These are phyloP conservation scores for Mucor sp. DNA, from an alignment of 371 early-diverging fungal genomes.

Conservation along the genomic window DNA sequence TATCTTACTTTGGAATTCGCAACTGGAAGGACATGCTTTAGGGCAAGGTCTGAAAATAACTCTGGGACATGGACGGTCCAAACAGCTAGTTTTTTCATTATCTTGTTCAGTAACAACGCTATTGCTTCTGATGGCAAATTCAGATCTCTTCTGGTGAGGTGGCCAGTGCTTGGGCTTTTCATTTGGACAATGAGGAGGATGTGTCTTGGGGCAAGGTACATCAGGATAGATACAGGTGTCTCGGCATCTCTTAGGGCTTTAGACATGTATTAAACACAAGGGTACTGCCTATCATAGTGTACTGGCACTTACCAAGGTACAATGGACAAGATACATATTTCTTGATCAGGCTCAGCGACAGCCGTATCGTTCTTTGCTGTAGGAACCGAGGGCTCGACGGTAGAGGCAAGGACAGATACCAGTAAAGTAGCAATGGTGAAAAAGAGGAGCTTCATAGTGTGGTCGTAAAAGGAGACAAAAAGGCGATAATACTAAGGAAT, in stretches of 20 bases:
- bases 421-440: neutral
- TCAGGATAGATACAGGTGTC: conserved; percentile 16
- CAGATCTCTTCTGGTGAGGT: neutral
- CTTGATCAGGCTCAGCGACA: neutral
- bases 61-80: conserved; percentile 6
- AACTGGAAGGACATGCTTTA: neutral
- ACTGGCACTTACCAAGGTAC: conserved; percentile 14
- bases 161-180: neutral
- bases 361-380: neutral
- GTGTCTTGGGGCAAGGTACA: conserved; percentile 3
- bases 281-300: no score
- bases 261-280: neutral
- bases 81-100: neutral
- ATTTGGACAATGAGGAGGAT: conserved; percentile 12
- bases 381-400: neutral
- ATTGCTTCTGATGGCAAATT: neutral
- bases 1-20: neutral
- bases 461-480: neutral
- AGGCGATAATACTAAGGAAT: neutral
- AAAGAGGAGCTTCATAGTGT: neutral
- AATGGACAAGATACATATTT: conserved; percentile 8
- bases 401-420: neutral
- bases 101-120: neutral
- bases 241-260: conserved; percentile 6
- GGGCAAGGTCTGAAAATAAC: neutral